Percentiles rank a stretch among this genome's conserved stretches.
These are phyloP conservation scores for Hypoxylon sp. DNA, from an alignment of 2,329 filamentous ascomycete species.

Conservation along the genomic window DNA sequence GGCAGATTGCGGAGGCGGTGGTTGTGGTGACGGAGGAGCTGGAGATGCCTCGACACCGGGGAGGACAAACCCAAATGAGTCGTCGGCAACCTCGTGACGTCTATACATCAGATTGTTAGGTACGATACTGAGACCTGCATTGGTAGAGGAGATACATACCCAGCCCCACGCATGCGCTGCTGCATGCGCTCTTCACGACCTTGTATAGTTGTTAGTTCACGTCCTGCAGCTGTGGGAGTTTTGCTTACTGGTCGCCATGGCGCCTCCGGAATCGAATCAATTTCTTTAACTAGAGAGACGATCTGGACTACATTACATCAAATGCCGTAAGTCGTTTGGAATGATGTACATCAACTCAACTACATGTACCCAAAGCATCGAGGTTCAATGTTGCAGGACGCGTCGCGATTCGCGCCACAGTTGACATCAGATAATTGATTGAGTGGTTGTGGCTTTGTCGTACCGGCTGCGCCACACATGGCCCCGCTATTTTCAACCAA, in stretches of 20 bases:
- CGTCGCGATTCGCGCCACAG: constrained; percentile 41
- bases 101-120: constrained; percentile 53
- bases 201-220: constrained; percentile 48
- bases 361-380: background rate
- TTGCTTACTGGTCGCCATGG: constrained; percentile 57
- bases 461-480: background rate
- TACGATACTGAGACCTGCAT: background rate
- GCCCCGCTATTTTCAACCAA: background rate
- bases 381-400: constrained; percentile 29
- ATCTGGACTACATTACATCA: background rate
- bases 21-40: constrained; percentile 42
- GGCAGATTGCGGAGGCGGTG: constrained; percentile 48
- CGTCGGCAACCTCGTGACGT: constrained; percentile 71
- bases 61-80: constrained; percentile 71
- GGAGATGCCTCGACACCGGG: constrained; percentile 54
- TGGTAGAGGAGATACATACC: constrained; percentile 61
- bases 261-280: background rate
- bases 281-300: background rate
- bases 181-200: constrained; percentile 74
- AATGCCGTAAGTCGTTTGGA: constrained; percentile 6
- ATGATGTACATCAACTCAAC: background rate
- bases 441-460: constrained; percentile 3
- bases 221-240: background rate
- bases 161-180: constrained; percentile 75
- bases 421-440: constrained; percentile 20